Conservation (phyloP, 192 early-diverging fungal genomes). For the Entomortierella chlamydospora region DNA sequence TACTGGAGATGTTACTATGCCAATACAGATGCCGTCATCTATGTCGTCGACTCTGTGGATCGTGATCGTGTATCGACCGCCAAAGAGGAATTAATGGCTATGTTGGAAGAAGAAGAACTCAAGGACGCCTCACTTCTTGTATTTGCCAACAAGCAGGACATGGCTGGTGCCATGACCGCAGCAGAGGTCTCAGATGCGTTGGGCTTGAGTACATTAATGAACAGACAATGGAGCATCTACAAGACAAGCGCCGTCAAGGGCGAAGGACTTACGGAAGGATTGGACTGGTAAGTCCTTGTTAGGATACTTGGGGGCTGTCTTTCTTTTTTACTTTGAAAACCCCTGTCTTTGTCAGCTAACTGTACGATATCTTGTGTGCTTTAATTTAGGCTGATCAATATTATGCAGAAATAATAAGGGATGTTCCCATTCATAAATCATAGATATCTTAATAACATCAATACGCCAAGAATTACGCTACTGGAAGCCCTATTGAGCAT, state of each 20-base stretch:
- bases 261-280: constrained; percentile 89
- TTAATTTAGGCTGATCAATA: constrained; percentile 42
- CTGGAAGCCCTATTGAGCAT: too few species aligned
- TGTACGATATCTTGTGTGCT: too few species aligned
- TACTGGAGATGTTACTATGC: constrained; percentile 99
- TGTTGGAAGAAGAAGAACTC: constrained; percentile 97
- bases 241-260: constrained; percentile 95
- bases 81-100: constrained; percentile 90
- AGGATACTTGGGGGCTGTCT: too few species aligned
- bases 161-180: constrained; percentile 90
- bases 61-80: constrained; percentile 88
- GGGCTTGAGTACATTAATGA: constrained; percentile 85
- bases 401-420: constrained; percentile 38
- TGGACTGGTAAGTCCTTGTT: constrained; percentile 85
- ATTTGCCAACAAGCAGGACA: constrained; percentile 99
- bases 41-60: constrained; percentile 96
- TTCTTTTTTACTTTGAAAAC: too few species aligned
- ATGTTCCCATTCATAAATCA: constrained; percentile 2
- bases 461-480: too few species aligned
- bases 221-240: constrained; percentile 94
- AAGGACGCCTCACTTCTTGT: constrained; percentile 90
- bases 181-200: constrained; percentile 90
- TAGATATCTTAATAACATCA: constrained; percentile 1
- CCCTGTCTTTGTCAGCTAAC: too few species aligned
- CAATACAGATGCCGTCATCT: constrained; percentile 99